Evolutionary conservation across 2,329 filamentous ascomycete species (phyloP), one percentile per base, ranked within the genome.

Genomic region (Alternaria sp.): DNA sequence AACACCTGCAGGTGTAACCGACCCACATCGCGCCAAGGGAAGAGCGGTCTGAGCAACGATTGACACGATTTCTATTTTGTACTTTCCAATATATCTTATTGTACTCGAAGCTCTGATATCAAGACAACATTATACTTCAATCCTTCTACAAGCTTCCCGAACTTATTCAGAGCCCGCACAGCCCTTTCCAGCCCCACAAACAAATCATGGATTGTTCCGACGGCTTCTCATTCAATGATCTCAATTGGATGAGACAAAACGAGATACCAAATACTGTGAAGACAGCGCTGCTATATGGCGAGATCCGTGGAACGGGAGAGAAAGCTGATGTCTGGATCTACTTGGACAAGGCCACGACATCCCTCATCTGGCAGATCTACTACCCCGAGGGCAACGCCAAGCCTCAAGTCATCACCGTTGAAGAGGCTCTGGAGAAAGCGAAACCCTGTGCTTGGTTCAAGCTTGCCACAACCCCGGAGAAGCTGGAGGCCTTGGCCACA

Each of bases 401-500:
- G 28, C 32, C 32, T 36, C 32, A 32, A 10, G n/a, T 52, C 10
- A 17, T 32, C 19, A 36, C 30, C 9, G 49, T 52, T 36, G 28
- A 52, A 9, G n/a, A 52, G 30, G 19, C 30, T 19, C 12, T 36
- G 12, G 49, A 52, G 19, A 19, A 52, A 52, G 49, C 49, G 26
- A 21, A 17, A 21, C 59, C 53, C 25, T 28, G 47, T 15, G 12
- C 40, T 11, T 36, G 53, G n/a, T 61, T 57, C 15, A 10, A 52
- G 23, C 43, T 61, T 26, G 59, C 53, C 1, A 57, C 53, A 28
- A 45, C 50, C 36, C 53, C 53, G 3, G 28, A 52, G 21, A 40
- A 36, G 49, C n/a, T 57, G 12, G 7, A 52, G 17, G 59, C 54
- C 9, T 26, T 61, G 36, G 59, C 59, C 12, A 61, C 53, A 5